phyloP scores from a whole-genome alignment of 2,329 filamentous ascomycete species.

The Fusarium dimerum region DNA sequence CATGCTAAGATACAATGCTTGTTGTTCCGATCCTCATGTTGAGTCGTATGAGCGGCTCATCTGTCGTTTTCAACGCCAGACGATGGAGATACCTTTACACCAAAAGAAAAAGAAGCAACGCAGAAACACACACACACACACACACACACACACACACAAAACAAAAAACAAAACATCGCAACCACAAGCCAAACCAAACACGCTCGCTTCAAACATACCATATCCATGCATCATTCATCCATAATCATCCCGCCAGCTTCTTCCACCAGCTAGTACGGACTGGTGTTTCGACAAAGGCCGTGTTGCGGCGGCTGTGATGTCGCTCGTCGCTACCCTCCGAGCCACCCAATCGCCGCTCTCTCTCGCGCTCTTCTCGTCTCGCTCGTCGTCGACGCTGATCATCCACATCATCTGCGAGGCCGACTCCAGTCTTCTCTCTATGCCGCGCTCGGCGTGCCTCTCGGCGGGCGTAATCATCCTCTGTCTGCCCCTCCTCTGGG shows the following conservation, averaged over 20 bases:
- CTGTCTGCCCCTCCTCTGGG: conserved; percentile 38
- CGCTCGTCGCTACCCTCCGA: conserved; percentile 49
- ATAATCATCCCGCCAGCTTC: conserved; percentile 48
- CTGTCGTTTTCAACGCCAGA: not conserved
- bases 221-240: not conserved
- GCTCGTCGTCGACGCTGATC: conserved; percentile 45
- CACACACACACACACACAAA: too few relatives aligned
- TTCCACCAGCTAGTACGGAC: conserved; percentile 62
- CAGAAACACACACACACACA: too few relatives aligned
- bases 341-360: conserved; percentile 28
- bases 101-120: too few relatives aligned
- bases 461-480: conserved; percentile 52
- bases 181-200: conserved; percentile 16
- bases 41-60: not conserved
- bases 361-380: conserved; percentile 46
- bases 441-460: conserved; percentile 50
- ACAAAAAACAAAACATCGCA: conserved; percentile 16
- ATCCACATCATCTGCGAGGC: conserved; percentile 43
- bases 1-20: not conserved
- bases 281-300: conserved; percentile 46
- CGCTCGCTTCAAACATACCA: conserved; percentile 29
- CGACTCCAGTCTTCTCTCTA: conserved; percentile 45
- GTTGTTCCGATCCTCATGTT: not conserved
- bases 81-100: not conserved
- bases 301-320: conserved; percentile 42